Evolutionary conservation across 441 rosid species (phyloP).

Genomic region (Corymbia calophylla): DNA sequence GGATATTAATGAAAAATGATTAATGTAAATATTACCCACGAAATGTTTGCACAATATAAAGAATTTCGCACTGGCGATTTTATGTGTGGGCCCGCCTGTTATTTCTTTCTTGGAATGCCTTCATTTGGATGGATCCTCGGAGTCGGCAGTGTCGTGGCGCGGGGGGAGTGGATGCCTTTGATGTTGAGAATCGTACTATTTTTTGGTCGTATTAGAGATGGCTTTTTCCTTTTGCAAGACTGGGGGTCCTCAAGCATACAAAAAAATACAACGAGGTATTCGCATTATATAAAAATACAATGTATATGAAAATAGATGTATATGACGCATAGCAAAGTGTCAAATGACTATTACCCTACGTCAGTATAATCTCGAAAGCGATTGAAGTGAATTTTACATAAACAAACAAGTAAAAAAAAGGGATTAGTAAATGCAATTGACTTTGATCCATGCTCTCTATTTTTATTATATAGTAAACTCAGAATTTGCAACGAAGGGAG

Average conservation of each 20-base stretch:
- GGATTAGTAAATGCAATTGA: accelerated
- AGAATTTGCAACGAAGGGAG: neutral
- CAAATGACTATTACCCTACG: accelerated
- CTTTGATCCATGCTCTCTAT: accelerated
- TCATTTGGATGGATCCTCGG: neutral
- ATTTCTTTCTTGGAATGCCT: neutral
- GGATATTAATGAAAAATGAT: neutral
- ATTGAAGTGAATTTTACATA: neutral
- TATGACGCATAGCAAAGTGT: neutral
- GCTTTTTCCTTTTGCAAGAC: neutral
- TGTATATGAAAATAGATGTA: neutral
- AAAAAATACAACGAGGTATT: neutral
- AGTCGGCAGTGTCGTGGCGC: neutral
- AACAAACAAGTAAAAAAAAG: neutral
- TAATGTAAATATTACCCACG: neutral
- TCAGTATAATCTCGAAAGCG: neutral
- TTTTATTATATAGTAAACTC: neutral
- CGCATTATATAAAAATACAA: neutral
- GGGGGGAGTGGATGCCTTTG: neutral
- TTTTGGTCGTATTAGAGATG: neutral
- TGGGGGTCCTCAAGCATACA: neutral
- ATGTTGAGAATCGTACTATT: neutral
- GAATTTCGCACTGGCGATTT: neutral
- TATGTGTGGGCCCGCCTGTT: neutral
- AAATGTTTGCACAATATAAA: neutral